Conservation (phyloP, 331 rosid genomes). For the Arachis monticola region DNA sequence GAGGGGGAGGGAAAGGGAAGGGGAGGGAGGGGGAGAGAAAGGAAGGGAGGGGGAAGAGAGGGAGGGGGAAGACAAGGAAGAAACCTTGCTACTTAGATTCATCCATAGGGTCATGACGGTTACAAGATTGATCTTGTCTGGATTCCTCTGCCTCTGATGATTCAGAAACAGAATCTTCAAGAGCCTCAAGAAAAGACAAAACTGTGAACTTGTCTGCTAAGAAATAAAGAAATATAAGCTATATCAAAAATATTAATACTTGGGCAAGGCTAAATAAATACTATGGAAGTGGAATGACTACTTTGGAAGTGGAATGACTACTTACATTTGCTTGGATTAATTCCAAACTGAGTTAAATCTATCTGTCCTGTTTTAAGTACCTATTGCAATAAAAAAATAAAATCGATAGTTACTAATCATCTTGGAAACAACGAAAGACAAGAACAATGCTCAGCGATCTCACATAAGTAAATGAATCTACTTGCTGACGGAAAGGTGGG, state of each 20-base stretch:
- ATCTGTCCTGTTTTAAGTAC: conserved; percentile 94
- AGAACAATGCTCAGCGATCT: conserved; percentile 30
- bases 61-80: background rate
- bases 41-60: background rate
- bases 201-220: conserved; percentile 88
- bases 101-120: conserved; percentile 69
- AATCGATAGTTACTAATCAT: background rate
- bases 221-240: conserved; percentile 8
- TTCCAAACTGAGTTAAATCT: conserved; percentile 91
- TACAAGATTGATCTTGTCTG: conserved; percentile 75
- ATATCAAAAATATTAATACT: conserved; percentile 1
- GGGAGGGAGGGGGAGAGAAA: too few species aligned
- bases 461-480: conserved; percentile 92
- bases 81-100: conserved; percentile 60
- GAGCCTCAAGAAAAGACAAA: conserved; percentile 90
- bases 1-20: too few species aligned
- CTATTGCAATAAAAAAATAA: conserved; percentile 41
- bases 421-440: conserved; percentile 7
- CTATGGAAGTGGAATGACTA: too few species aligned
- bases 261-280: conserved; percentile 13
- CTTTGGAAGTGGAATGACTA: conserved; percentile 9
- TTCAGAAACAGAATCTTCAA: conserved; percentile 80
- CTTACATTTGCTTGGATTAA: conserved; percentile 96
- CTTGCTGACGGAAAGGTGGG: conserved; percentile 95
- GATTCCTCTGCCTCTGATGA: conserved; percentile 51